Percentiles rank a stretch among this genome's conserved stretches.
phyloP scores from a whole-genome alignment of 1,284 basidiomycete species.

The Exsudoporus floridanus region DNA sequence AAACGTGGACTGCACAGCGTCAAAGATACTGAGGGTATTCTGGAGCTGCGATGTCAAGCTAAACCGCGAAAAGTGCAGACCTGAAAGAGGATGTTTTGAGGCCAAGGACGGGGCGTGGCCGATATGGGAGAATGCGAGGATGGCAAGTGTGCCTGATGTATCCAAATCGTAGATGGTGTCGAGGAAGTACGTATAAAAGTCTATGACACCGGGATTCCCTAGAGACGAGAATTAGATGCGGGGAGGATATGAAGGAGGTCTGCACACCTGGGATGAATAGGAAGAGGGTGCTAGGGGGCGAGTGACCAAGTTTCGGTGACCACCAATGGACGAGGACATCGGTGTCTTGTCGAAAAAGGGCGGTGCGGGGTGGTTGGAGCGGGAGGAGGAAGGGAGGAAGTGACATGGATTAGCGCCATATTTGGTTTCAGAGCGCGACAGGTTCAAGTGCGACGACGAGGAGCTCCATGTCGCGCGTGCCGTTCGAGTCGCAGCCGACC shows the following conservation, averaged over 20 bases:
- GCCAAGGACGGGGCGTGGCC: constrained; percentile 47
- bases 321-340: constrained; percentile 55
- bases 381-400: constrained; percentile 40
- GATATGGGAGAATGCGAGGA: constrained; percentile 54
- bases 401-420: constrained; percentile 11
- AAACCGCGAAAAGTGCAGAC: constrained; percentile 21
- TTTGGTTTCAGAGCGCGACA: constrained; percentile 4
- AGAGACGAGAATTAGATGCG: not conserved
- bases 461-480: constrained; percentile 25
- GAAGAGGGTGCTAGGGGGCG: constrained; percentile 41
- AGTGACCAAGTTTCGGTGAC: constrained; percentile 35
- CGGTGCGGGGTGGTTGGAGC: constrained; percentile 28
- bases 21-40: constrained; percentile 49
- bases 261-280: constrained; percentile 57
- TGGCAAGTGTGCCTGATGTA: constrained; percentile 40
- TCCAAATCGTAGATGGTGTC: constrained; percentile 43
- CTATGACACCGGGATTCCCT: constrained; percentile 60
- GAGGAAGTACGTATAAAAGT: constrained; percentile 60
- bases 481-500: constrained; percentile 19
- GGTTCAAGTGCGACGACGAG: constrained; percentile 8
- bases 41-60: constrained; percentile 48
- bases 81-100: constrained; percentile 6
- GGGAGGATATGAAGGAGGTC: not conserved
- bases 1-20: constrained; percentile 41
- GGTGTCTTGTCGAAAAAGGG: constrained; percentile 40